These are phyloP conservation scores for Parietaria judaica DNA, from an alignment of 306 rosid genomes.

Conservation along the genomic window DNA sequence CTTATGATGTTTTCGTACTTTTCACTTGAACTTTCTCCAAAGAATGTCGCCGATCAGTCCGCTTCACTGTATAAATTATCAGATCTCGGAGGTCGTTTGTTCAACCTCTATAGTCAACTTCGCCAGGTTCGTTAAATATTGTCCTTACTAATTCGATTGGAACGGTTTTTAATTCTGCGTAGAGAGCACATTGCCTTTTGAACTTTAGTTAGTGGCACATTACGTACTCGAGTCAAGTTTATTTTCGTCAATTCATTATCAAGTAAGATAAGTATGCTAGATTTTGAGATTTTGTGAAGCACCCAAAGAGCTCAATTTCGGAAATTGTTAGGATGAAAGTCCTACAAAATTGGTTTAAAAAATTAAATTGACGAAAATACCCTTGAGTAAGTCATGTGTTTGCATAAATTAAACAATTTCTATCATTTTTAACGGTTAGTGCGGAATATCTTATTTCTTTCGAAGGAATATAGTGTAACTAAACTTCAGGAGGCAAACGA, in stretches of 20 bases:
- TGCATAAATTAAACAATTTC: too few species aligned
- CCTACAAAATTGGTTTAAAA: too few species aligned
- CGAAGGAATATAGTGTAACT: too few species aligned
- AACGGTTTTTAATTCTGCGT: background rate
- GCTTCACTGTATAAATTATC: conserved; percentile 37
- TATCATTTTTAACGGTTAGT: too few species aligned
- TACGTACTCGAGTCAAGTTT: background rate
- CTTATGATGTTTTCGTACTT: conserved; percentile 48
- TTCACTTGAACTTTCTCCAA: conserved; percentile 33
- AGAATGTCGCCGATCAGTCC: conserved; percentile 25
- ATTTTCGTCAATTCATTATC: background rate
- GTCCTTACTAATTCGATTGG: background rate
- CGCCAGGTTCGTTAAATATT: conserved; percentile 67
- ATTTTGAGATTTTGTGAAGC: too few species aligned
- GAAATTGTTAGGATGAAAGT: too few species aligned
- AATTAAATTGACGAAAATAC: too few species aligned
- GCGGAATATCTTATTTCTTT: too few species aligned
- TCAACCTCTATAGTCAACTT: conserved; percentile 69
- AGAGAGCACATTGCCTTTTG: background rate
- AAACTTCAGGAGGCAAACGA: too few species aligned
- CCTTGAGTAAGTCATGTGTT: too few species aligned
- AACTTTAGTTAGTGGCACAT: background rate
- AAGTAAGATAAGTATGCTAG: background rate
- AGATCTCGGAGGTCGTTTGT: conserved; percentile 56
- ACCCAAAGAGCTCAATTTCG: too few species aligned